These are phyloP conservation scores for Metschnikowia santaceciliae DNA, from an alignment of 805 yeast species.

Conservation along the genomic window DNA sequence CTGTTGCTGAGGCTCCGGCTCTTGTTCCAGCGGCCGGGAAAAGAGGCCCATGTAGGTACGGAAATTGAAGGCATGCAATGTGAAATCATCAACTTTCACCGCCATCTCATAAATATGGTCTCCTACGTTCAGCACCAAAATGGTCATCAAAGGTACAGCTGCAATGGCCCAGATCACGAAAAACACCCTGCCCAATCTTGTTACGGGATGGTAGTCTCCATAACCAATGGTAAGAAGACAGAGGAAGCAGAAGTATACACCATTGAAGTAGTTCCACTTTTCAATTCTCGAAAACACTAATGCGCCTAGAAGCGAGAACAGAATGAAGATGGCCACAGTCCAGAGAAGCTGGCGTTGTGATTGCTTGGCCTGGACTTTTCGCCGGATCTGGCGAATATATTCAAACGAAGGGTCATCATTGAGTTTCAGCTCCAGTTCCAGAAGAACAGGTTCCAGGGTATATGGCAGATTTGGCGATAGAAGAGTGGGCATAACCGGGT, in stretches of 20 bases:
- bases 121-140: conserved; percentile 66
- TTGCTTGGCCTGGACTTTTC: conserved; percentile 37
- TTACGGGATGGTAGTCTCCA: conserved; percentile 66
- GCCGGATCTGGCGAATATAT: conserved; percentile 51
- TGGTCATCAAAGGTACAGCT: conserved; percentile 87
- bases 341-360: conserved; percentile 33
- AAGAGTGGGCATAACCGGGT: too few relatives aligned
- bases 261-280: conserved; percentile 66
- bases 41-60: conserved; percentile 6
- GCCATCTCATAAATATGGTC: conserved; percentile 47
- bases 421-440: not conserved
- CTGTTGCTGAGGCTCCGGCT: not conserved
- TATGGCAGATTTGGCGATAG: too few relatives aligned
- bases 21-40: not conserved
- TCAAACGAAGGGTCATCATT: conserved; percentile 42
- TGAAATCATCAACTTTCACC: conserved; percentile 11
- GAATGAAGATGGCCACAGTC: conserved; percentile 43
- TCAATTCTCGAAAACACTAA: conserved; percentile 56
- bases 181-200: conserved; percentile 65
- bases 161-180: conserved; percentile 77
- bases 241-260: conserved; percentile 72
- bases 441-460: not conserved
- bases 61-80: conserved; percentile 5
- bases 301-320: conserved; percentile 75
- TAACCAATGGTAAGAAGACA: conserved; percentile 81